Evolutionary conservation across 495 filamentous ascomycete species (phyloP).

Genomic region (Platismatia glauca): DNA sequence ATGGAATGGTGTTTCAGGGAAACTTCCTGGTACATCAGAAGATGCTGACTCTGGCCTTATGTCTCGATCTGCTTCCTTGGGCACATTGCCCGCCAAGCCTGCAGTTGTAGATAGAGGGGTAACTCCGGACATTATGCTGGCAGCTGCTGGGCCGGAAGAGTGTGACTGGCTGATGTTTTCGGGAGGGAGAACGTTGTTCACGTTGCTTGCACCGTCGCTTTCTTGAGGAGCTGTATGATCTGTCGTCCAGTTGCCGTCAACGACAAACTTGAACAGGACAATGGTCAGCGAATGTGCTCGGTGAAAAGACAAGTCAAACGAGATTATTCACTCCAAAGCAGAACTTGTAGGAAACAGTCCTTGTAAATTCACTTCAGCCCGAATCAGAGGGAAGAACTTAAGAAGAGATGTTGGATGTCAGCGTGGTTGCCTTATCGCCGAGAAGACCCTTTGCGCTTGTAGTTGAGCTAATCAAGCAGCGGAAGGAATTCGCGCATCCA

Average conservation of each 20-base stretch:
- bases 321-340: neutral
- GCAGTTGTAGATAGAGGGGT: constrained; percentile 68
- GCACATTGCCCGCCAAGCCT: constrained; percentile 56
- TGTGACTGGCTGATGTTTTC: constrained; percentile 52
- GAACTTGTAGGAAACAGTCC: neutral
- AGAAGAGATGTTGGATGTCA: constrained; percentile 2
- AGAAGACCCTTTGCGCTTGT: constrained; percentile 12
- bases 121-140: constrained; percentile 57
- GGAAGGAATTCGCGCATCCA: constrained; percentile 11
- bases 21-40: constrained; percentile 58
- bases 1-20: constrained; percentile 66
- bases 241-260: constrained; percentile 78
- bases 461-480: constrained; percentile 8
- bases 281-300: constrained; percentile 1
- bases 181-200: constrained; percentile 80
- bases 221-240: constrained; percentile 72
- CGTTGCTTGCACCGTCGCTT: constrained; percentile 63
- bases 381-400: neutral
- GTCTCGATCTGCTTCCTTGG: constrained; percentile 42
- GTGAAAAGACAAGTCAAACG: neutral
- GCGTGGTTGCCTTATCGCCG: constrained; percentile 10
- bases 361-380: neutral
- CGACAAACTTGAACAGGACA: constrained; percentile 61
- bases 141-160: constrained; percentile 22
- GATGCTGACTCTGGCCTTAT: constrained; percentile 24